phyloP scores from a whole-genome alignment of 768 basidiomycete genomes.

The Pleurotus djamor region DNA sequence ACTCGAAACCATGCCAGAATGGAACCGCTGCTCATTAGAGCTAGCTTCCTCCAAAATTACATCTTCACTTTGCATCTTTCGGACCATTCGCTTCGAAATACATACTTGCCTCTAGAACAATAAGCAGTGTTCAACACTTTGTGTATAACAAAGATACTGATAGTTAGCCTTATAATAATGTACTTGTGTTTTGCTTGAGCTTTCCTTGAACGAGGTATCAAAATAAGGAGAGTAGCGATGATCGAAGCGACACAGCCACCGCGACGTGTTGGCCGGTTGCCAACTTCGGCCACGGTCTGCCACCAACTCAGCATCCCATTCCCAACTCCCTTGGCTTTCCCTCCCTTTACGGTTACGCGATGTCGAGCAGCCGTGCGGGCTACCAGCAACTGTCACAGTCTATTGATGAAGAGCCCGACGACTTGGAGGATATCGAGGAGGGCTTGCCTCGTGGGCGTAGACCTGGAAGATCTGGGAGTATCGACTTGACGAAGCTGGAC shows the following conservation, averaged over 20 bases:
- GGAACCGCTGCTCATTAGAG: neutral
- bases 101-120: no score
- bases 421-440: conserved; percentile 25
- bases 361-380: conserved; percentile 30
- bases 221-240: neutral
- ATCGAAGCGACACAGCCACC: conserved; percentile 10
- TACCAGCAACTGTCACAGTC: conserved; percentile 46
- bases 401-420: conserved; percentile 37
- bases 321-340: neutral
- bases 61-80: no score
- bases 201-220: no score
- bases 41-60: no score
- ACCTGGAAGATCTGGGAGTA: conserved; percentile 52
- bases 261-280: neutral
- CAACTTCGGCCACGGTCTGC: no score
- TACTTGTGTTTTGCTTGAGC: no score
- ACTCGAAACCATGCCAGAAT: neutral
- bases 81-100: no score
- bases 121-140: no score
- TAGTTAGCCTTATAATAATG: no score
- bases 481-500: conserved; percentile 80
- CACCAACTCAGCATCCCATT: neutral
- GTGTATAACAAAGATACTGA: no score
- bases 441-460: conserved; percentile 28
- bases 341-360: neutral